These are phyloP conservation scores for Annulohypoxylon stygium DNA, from an alignment of 495 filamentous ascomycete species.

Conservation along the genomic window DNA sequence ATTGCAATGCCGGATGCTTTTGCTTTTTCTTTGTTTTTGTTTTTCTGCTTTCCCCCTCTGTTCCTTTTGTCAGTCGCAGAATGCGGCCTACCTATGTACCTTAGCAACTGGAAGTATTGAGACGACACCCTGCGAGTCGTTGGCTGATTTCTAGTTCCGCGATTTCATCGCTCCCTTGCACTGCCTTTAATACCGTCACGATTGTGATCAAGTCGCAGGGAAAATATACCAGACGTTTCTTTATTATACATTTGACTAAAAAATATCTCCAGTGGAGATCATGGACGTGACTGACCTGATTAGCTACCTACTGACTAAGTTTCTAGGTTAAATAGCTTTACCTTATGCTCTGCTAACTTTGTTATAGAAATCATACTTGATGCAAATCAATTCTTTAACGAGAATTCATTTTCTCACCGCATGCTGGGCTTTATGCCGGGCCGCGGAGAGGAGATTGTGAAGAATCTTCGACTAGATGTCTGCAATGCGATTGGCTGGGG, in stretches of 20 bases:
- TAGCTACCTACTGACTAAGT: conserved; percentile 6
- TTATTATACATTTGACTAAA: conserved; percentile 1
- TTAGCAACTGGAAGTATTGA: conserved; percentile 35
- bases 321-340: background rate
- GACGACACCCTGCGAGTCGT: conserved; percentile 28
- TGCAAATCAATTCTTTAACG: conserved; percentile 7
- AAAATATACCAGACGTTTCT: conserved; percentile 35
- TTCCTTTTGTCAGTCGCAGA: conserved; percentile 21
- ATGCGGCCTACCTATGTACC: conserved; percentile 43
- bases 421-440: conserved; percentile 55
- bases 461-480: background rate
- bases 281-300: conserved; percentile 27
- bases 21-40: background rate
- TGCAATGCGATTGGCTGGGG: background rate
- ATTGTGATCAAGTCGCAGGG: conserved; percentile 49
- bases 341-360: conserved; percentile 30
- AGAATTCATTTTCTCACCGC: conserved; percentile 62
- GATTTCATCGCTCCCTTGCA: conserved; percentile 37
- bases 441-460: conserved; percentile 54
- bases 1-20: conserved; percentile 24
- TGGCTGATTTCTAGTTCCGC: conserved; percentile 8
- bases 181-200: conserved; percentile 18
- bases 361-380: conserved; percentile 22
- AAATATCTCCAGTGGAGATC: conserved; percentile 45
- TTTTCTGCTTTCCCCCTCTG: conserved; percentile 23